Base-by-base conservation (phyloP, 495 filamentous ascomycete species). In the Aspergillus saccharolyticus region DNA sequence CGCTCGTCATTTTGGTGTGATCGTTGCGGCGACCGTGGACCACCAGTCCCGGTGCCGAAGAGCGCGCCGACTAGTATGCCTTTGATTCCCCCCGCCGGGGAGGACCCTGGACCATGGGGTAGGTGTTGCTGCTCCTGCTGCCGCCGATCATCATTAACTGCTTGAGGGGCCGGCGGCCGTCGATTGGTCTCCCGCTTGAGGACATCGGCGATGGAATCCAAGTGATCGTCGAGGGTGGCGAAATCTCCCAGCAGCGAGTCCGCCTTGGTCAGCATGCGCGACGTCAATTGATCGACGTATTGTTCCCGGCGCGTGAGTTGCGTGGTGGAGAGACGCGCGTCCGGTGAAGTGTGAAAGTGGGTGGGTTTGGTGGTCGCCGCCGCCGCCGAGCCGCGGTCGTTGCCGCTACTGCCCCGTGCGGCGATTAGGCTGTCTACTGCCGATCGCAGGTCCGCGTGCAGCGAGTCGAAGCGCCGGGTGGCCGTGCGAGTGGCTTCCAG, bases 401-500 rank as follows among this genome's bases (percentile, higher is more conserved):
- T 39, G 12, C 33, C 33, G 33, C 10, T 15, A 12, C 33, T 39
- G 33, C 33, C 33, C 33, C 33, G 33, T 12, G 71, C 70, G 9
- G 67, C 64, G 8, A 76, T 55, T 0, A 78, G 58, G 49, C 66
- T 76, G 42, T 76, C 71, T 17, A 77, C 55, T 4, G 74, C 69
- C 10, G 74, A 75, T 57, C 66, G 73, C 1, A 78, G 64, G 53
- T 77, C 76, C 12, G 68, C 69, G 51, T 68, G 67, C 1, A 78
- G 62, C 6, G 72, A 73, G 42, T 74, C 72, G 49, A 76, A 71
- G 60, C 72, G 68, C 61, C 70, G 67, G 0, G 62, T 54, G 17
- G 74, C 72, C 9, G 71, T 56, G 55, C 70, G 66, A 3, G 70
- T 62, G 15, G 74, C 73, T 43, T 66, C 52, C 58, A 69, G 65